Conservation (phyloP, 805 yeast genomes). For the Ogataea methylovora region DNA sequence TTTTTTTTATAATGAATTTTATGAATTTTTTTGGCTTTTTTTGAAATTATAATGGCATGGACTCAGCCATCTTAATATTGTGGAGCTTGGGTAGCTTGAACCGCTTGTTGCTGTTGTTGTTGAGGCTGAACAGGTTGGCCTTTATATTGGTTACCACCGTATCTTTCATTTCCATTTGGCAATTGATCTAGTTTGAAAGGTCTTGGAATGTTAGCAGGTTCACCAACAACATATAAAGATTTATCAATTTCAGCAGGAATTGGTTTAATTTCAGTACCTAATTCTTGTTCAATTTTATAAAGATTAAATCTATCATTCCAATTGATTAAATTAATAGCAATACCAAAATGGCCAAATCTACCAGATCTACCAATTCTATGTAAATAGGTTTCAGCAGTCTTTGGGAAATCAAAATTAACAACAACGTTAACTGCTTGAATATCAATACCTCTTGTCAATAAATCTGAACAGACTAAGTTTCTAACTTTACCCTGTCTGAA, state of each 20-base stretch:
- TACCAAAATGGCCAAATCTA: constrained; percentile 96
- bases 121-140: constrained; percentile 24
- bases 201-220: constrained; percentile 68
- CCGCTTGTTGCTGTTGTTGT: constrained; percentile 15
- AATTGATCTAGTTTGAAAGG: constrained; percentile 72
- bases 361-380: constrained; percentile 99
- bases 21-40: too few species aligned
- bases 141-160: constrained; percentile 15
- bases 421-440: constrained; percentile 98
- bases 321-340: constrained; percentile 92
- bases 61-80: too few species aligned
- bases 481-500: constrained; percentile 97
- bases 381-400: constrained; percentile 92
- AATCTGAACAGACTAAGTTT: constrained; percentile 93
- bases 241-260: constrained; percentile 92
- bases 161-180: constrained; percentile 23
- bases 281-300: constrained; percentile 92
- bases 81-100: too few species aligned
- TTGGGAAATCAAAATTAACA: constrained; percentile 96
- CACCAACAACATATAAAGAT: constrained; percentile 79
- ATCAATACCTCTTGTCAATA: constrained; percentile 96
- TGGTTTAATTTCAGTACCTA: constrained; percentile 95
- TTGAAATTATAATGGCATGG: too few species aligned
- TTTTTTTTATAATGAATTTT: too few species aligned
- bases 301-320: constrained; percentile 94